Evolutionary conservation across 176 grass and related monocot genomes (phyloP).

Genomic region (Tuctoria greenei): DNA sequence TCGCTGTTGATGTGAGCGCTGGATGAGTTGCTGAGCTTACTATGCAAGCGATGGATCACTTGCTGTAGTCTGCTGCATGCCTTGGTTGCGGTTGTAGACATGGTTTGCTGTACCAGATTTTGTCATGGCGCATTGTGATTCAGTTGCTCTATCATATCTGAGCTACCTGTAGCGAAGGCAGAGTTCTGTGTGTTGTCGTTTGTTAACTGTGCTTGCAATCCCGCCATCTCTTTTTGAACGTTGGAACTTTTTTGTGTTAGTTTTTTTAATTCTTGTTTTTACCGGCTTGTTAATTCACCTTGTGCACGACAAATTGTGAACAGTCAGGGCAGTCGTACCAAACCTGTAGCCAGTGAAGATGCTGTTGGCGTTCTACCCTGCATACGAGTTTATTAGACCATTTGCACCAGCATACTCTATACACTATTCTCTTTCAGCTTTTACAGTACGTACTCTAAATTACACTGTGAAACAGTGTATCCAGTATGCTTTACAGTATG

Average conservation of each 20-base stretch:
- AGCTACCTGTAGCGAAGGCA: not conserved
- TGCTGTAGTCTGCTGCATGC: not conserved
- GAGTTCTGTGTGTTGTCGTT: not conserved
- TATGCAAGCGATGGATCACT: not conserved
- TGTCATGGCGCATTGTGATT: not conserved
- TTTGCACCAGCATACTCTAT: no score
- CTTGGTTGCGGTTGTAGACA: not conserved
- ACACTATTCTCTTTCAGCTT: no score
- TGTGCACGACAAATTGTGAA: not conserved
- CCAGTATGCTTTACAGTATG: no score
- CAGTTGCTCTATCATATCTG: not conserved
- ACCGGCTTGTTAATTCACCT: not conserved
- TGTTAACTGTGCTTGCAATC: not conserved
- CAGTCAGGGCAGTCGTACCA: not conserved
- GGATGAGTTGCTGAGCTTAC: not conserved
- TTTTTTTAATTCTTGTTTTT: not conserved
- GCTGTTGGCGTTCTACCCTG: not conserved
- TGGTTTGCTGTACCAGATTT: conserved; percentile 15
- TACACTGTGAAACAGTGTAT: no score
- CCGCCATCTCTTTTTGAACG: not conserved
- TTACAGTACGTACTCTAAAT: no score
- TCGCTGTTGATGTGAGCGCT: not conserved
- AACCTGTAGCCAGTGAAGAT: not conserved
- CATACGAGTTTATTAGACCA: no score
- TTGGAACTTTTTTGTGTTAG: not conserved